phyloP scores from a whole-genome alignment of 2,329 filamentous ascomycete genomes.

The Penicillium glabrum region DNA sequence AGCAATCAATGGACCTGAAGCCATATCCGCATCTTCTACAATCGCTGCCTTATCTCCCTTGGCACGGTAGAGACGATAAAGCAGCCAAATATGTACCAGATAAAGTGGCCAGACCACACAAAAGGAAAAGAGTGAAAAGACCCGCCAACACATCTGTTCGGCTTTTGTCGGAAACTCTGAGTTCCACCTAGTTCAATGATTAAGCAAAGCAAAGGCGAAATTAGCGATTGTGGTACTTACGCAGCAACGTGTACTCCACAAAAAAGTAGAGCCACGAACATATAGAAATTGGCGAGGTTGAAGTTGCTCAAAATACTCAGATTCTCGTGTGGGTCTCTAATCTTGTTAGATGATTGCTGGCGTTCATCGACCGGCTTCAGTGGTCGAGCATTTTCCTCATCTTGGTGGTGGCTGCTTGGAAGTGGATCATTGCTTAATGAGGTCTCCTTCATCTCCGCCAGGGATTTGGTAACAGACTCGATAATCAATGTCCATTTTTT shows the following conservation, averaged over 20 bases:
- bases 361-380: background rate
- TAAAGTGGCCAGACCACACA: background rate
- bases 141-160: slow-evolving; percentile 1
- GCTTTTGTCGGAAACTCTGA: slow-evolving; percentile 2
- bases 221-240: background rate
- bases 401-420: background rate
- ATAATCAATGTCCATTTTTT: background rate
- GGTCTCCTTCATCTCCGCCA: background rate
- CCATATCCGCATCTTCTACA: background rate
- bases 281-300: background rate
- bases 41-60: background rate
- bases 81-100: background rate
- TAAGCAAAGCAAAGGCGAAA: background rate
- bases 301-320: background rate
- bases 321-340: background rate
- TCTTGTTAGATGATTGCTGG: background rate
- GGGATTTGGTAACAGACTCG: background rate
- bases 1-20: background rate
- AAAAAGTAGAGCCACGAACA: slow-evolving; percentile 1
- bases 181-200: slow-evolving; percentile 1
- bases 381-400: background rate
- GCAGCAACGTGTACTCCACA: slow-evolving; percentile 9
- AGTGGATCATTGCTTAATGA: background rate
- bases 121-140: slow-evolving; percentile 3
- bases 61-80: background rate